Percentiles rank a stretch among this genome's conserved stretches.
phyloP scores from a whole-genome alignment of 306 rosid species.

The Calophaca sinica region DNA sequence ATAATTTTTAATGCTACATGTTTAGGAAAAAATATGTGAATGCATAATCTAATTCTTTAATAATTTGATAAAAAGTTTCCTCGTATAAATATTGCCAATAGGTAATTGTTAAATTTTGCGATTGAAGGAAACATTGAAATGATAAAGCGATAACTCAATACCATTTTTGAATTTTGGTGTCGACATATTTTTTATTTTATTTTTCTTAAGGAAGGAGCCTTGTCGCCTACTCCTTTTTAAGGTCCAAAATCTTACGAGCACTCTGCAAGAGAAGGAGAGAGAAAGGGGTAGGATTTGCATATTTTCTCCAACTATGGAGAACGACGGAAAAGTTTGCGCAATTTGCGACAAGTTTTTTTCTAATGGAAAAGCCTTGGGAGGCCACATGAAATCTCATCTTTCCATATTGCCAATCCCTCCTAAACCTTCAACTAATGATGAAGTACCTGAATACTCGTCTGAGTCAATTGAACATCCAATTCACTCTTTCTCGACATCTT shows the following conservation, averaged over 20 bases:
- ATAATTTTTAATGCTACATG: background rate
- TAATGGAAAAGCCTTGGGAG: conserved; percentile 30
- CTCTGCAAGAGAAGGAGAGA: background rate
- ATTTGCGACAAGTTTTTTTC: background rate
- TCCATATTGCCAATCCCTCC: background rate
- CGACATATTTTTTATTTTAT: background rate
- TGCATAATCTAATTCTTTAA: background rate
- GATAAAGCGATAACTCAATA: background rate
- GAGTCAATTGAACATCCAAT: background rate
- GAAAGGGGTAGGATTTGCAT: background rate
- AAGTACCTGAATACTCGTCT: background rate
- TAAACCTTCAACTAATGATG: background rate
- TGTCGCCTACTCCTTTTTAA: background rate
- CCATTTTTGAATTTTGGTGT: background rate
- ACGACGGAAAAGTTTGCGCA: background rate
- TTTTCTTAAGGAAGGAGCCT: background rate
- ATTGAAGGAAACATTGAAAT: background rate
- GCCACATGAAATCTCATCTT: conserved; percentile 14
- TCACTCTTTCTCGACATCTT: background rate
- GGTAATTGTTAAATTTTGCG: background rate
- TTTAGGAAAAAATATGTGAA: background rate
- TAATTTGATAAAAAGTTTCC: background rate
- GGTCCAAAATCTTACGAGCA: background rate
- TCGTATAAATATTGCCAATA: background rate
- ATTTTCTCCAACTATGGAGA: conserved; percentile 20